A percentile compares a stretch with the other conserved stretches of the same genome.
Evolutionary conservation across 257 asterid genomes (phyloP).

Genomic region (Gentiana macrophylla): DNA sequence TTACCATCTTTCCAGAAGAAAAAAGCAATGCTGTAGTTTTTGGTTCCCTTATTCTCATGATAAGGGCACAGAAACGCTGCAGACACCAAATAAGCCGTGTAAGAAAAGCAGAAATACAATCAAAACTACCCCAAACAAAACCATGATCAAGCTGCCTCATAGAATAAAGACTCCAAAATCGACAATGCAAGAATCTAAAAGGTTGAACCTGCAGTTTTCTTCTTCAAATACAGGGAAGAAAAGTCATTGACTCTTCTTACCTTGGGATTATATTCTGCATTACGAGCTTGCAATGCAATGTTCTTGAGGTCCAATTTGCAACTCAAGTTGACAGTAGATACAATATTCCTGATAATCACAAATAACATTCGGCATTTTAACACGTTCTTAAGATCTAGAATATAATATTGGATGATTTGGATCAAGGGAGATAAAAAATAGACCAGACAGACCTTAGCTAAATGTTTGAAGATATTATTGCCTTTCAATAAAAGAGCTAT

Average conservation of each 20-base stretch:
- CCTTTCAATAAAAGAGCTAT: no score
- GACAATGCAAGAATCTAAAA: background rate
- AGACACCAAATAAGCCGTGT: background rate
- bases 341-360: slow-evolving; percentile 53
- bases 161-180: no score
- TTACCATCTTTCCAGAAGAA: slow-evolving; percentile 42
- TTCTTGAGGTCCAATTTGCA: slow-evolving; percentile 89
- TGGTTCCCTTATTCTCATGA: slow-evolving; percentile 41
- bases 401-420: no score
- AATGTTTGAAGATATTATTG: no score
- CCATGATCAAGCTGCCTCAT: no score
- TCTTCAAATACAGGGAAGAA: background rate
- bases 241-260: slow-evolving; percentile 14
- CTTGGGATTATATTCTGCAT: slow-evolving; percentile 94
- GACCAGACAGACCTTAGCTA: no score
- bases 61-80: slow-evolving; percentile 42
- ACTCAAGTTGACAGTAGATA: slow-evolving; percentile 83
- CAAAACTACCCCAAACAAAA: no score
- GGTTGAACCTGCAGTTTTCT: background rate
- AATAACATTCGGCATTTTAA: background rate
- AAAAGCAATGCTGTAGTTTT: slow-evolving; percentile 35
- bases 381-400: no score
- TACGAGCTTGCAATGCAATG: slow-evolving; percentile 84
- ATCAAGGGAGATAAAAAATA: no score
- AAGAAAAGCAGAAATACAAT: no score